A percentile compares a stretch with the other conserved stretches of the same genome.
Evolutionary conservation across 305 asterid genomes (phyloP).

Genomic region (Fraxinus floribunda): DNA sequence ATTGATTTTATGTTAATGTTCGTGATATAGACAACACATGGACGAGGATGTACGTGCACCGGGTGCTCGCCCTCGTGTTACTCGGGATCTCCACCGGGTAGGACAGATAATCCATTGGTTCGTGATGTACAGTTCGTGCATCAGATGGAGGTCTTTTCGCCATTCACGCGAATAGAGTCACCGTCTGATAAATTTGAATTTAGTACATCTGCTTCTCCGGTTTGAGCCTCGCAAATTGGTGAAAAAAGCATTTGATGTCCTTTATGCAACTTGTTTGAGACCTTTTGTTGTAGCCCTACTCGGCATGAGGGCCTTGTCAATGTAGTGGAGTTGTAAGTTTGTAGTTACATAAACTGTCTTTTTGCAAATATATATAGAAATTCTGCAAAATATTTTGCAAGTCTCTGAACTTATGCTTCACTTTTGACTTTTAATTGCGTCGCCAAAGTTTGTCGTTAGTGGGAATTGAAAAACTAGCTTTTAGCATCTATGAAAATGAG

Average conservation of each 20-base stretch:
- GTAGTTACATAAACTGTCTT: not conserved
- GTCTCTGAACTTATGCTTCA: not conserved
- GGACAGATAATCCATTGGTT: constrained; percentile 56
- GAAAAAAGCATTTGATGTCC: not conserved
- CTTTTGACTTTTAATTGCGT: not conserved
- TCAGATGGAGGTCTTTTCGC: constrained; percentile 21
- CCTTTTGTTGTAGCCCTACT: not conserved
- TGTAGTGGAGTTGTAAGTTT: not conserved
- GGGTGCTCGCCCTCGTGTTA: constrained; percentile 28
- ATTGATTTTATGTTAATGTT: not conserved
- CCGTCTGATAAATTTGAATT: constrained; percentile 30
- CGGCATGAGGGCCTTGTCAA: not conserved
- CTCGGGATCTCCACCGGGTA: constrained; percentile 51
- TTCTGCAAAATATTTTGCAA: not conserved
- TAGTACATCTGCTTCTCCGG: constrained; percentile 31
- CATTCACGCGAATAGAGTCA: constrained; percentile 18
- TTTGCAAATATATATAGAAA: not conserved
- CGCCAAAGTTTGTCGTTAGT: not conserved
- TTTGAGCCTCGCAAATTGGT: constrained; percentile 9
- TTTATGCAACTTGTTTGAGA: not conserved
- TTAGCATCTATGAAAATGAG: not conserved
- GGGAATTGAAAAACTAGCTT: not conserved
- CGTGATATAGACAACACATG: not conserved
- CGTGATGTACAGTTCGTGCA: constrained; percentile 47
- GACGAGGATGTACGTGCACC: constrained; percentile 33